A percentile compares a stretch with the other conserved stretches of the same genome.
phyloP scores from a whole-genome alignment of 2,329 filamentous ascomycete species.

The Cryphonectria carpinicola region DNA sequence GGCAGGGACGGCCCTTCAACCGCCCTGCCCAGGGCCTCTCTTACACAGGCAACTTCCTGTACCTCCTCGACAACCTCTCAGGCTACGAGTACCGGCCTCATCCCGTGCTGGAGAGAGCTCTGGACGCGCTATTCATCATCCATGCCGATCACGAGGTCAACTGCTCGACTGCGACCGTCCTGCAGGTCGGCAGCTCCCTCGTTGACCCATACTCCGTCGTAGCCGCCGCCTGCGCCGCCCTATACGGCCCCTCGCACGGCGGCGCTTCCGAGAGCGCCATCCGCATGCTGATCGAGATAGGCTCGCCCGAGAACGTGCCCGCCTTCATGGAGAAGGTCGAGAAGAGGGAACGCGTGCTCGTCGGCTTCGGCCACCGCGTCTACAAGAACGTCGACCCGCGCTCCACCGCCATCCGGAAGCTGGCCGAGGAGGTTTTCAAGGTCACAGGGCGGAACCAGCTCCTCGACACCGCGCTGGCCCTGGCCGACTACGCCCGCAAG shows the following conservation, averaged over 20 bases:
- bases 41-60: conserved; percentile 60
- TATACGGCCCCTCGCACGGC: conserved; percentile 61
- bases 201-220: conserved; percentile 60
- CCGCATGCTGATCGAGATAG: conserved; percentile 56
- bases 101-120: conserved; percentile 52
- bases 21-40: conserved; percentile 50
- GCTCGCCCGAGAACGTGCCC: conserved; percentile 54
- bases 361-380: conserved; percentile 59
- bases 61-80: conserved; percentile 56
- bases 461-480: conserved; percentile 51
- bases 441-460: conserved; percentile 56
- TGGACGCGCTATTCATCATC: conserved; percentile 59
- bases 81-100: conserved; percentile 52
- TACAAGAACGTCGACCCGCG: conserved; percentile 60
- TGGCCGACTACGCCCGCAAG: conserved; percentile 50
- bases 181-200: conserved; percentile 60
- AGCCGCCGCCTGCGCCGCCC: conserved; percentile 54
- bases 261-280: conserved; percentile 63
- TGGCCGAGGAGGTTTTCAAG: conserved; percentile 54
- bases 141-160: conserved; percentile 65
- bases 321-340: conserved; percentile 55
- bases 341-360: conserved; percentile 53
- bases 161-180: conserved; percentile 57
- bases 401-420: conserved; percentile 51
- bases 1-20: conserved; percentile 55